phyloP scores from a whole-genome alignment of 495 filamentous ascomycete species.

The Tuber calosporum region DNA sequence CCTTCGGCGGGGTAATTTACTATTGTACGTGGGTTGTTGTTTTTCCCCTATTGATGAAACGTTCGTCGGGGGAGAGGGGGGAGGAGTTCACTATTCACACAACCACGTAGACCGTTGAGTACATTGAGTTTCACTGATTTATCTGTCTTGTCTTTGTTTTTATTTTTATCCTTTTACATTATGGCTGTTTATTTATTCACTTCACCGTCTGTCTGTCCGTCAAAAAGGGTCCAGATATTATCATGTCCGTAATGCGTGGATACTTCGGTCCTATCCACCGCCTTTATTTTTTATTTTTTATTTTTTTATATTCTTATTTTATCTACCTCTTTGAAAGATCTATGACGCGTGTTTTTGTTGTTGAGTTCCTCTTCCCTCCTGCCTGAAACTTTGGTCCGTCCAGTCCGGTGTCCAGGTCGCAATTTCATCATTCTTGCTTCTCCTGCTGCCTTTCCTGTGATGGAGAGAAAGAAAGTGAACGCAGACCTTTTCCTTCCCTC shows the following conservation, averaged over 20 bases:
- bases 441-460: not conserved
- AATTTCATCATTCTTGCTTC: not conserved
- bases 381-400: not conserved
- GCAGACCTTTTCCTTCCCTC: not conserved
- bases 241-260: not conserved
- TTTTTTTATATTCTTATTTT: too few relatives aligned
- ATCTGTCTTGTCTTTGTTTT: not conserved
- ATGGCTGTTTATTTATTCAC: slow-evolving; percentile 1
- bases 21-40: not conserved
- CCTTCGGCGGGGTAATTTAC: not conserved
- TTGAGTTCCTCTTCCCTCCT: not conserved
- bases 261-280: not conserved
- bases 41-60: not conserved
- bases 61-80: not conserved
- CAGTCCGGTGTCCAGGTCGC: not conserved
- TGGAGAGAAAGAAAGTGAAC: slow-evolving; percentile 2
- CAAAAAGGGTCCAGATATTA: not conserved
- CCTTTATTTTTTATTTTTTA: not conserved
- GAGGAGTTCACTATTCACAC: not conserved
- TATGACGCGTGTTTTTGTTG: slow-evolving; percentile 5
- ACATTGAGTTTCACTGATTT: not conserved
- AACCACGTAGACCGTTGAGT: not conserved
- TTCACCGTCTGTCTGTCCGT: not conserved
- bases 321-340: not conserved
- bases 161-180: not conserved